Evolutionary conservation across 164 flowering plant genomes (phyloP).

Genomic region (Amborella trichopoda): DNA sequence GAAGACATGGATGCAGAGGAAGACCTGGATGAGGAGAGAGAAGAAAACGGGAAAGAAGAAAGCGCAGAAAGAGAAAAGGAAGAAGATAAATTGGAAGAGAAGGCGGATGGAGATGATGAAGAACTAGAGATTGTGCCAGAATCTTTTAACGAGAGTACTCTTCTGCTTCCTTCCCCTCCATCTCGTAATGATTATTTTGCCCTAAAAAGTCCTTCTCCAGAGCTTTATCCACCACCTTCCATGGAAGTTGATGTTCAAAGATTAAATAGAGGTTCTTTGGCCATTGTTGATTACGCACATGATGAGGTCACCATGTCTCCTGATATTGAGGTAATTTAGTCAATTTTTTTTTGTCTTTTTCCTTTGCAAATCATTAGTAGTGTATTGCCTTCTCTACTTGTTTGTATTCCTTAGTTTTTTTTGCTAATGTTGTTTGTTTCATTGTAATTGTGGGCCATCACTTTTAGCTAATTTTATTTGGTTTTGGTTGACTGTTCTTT

Average conservation of each 20-base stretch:
- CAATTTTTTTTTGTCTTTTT: background rate
- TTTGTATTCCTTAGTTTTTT: background rate
- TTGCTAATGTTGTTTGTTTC: background rate
- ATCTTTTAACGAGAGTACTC: too few species aligned
- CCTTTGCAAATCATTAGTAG: background rate
- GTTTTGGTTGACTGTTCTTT: too few species aligned
- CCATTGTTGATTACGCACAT: slow-evolving; percentile 77
- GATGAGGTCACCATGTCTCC: slow-evolving; percentile 90
- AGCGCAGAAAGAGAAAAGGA: slow-evolving; percentile 7
- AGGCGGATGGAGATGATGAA: background rate
- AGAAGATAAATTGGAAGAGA: background rate
- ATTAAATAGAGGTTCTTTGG: slow-evolving; percentile 18
- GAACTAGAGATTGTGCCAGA: too few species aligned
- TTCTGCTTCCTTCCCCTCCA: too few species aligned
- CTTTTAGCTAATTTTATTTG: background rate
- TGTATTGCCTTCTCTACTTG: background rate
- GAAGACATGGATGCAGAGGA: slow-evolving; percentile 37
- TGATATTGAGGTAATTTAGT: slow-evolving; percentile 56
- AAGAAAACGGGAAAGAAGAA: slow-evolving; percentile 12
- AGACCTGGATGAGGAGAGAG: slow-evolving; percentile 46
- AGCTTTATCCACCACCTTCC: slow-evolving; percentile 5
- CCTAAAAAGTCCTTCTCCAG: background rate
- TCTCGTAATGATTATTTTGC: background rate
- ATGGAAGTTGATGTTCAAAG: slow-evolving; percentile 4
- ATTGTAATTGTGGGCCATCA: background rate